phyloP scores from a whole-genome alignment of 1,139 yeast species.

The Diutina catenulata region DNA sequence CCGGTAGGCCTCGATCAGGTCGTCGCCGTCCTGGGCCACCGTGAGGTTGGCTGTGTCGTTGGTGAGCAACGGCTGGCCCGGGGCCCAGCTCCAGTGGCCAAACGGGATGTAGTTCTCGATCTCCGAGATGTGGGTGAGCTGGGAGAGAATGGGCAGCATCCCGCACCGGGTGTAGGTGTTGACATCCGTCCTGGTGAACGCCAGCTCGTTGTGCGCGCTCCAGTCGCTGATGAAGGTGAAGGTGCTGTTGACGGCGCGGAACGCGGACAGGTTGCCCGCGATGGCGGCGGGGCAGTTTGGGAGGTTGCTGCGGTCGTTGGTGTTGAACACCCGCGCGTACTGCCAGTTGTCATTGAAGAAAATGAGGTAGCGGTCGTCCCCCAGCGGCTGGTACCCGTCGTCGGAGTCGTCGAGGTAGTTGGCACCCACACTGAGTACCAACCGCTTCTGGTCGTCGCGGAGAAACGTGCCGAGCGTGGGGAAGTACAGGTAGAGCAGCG shows the following conservation, averaged over 20 bases:
- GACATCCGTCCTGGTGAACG: slow-evolving; percentile 23
- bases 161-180: slow-evolving; percentile 39
- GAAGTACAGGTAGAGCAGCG: too few species aligned
- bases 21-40: background rate
- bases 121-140: slow-evolving; percentile 7
- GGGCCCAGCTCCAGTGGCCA: slow-evolving; percentile 63
- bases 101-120: slow-evolving; percentile 17
- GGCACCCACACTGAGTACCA: background rate
- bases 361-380: background rate
- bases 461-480: slow-evolving; percentile 1
- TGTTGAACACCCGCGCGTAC: background rate
- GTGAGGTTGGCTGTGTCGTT: slow-evolving; percentile 6
- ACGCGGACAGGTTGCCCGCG: background rate
- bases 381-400: background rate
- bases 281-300: background rate
- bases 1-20: slow-evolving; percentile 25
- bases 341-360: background rate
- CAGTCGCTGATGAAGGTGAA: slow-evolving; percentile 14
- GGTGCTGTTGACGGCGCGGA: background rate
- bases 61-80: slow-evolving; percentile 33
- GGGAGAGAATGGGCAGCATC: slow-evolving; percentile 39
- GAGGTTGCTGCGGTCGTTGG: background rate
- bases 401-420: background rate
- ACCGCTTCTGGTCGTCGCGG: background rate
- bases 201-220: slow-evolving; percentile 12